Evolutionary conservation across 495 filamentous ascomycete genomes (phyloP), one percentile per base, ranked within the genome.

Genomic region (Immersiella caudata): DNA sequence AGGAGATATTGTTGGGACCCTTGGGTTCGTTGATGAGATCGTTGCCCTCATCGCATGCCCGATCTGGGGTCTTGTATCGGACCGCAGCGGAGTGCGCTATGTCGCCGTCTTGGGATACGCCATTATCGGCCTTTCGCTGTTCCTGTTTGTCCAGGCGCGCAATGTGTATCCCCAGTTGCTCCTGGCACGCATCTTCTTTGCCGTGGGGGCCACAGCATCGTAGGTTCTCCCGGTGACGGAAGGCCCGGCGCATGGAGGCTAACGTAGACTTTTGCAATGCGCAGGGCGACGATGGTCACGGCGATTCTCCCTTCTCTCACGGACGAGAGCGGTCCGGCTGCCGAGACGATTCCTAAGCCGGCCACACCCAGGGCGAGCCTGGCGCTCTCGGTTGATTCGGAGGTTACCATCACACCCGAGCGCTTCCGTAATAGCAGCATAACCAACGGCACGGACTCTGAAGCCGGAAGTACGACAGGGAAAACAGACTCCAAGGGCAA

Each of bases 1-100:
- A 27, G 95, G 95, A 33, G 89, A 97, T 81, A 89, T 93, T 4
- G 93, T 97, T 21, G 95, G 95, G 24, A 97, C 94, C 1, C 83
- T 99, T 36, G 95, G 95, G 35, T 98, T 99, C 79, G 94, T 90
- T 0, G 95, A 99, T 82, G 95, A 99, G 79, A 70, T 98, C 52
- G 88, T 98, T 27, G 95, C 92, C 4, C 83, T 99, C 64, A 83
- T 93, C 25, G 95, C 95, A 3, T 97, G 94, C 71, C 96, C 95
- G 12, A 68, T 90, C 27, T 98, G 96, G 96, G 95, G 95, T 7
- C 81, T 96, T 16, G 77, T 96, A n/a, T 94, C 90, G 24, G 95
- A 99, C 79, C 87, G 91, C 27, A 81, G 96, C 57, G 95, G 95
- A 51, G 93, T 97, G 62, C 84, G 94, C 66, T 83, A 89, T 83